Evolutionary conservation across 345 rosid species (phyloP), one percentile per base, ranked within the genome.

Genomic region (Citrus unshiu): DNA sequence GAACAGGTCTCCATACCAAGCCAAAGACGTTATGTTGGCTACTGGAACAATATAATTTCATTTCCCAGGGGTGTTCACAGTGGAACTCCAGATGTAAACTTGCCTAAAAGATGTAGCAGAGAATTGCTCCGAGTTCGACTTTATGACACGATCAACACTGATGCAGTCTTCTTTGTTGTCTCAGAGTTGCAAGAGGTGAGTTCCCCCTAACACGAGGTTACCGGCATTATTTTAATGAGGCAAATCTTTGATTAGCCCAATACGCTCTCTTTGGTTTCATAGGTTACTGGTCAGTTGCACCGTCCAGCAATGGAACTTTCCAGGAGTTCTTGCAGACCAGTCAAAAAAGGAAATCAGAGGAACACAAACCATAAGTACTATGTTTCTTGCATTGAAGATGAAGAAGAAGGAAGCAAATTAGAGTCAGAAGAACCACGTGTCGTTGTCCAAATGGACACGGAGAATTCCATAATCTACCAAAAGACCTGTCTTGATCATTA

Each of bases 361-460:
- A 87, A 61, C 77, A 79, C 32, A 27, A 87, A 93, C 82, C 97
- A 93, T 58, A 70, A 88, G 27, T 95, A 93, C 78, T 95, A 84
- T 67, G 40, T 92, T 27, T 93, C 98, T 35, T 86, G 84, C 59
- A 32, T 88, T 16, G 91, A 84, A 56, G 81, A 67, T 34, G 88
- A 82, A 65, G 88, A 82, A 22, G 86, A 77, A 63, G 90, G 69
- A 72, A 81, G 59, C 32, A 66, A 64, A 49, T 73, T 72, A 61
- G 81, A 84, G 22, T 56, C 81, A 39, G 89, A 87, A 65, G 87
- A 87, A 79, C 83, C 89, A 6, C 96, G 74, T 46, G 84, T 92
- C 24, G 88, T 93, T 39, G 86, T 93, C 72, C 99, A 95, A 80
- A 95, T 93, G 99, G 99, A 95, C 87, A 95, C 99, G 2, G 97